Percentiles rank a stretch among this genome's conserved stretches.
phyloP scores from a whole-genome alignment of 1,284 basidiomycete genomes.

The Ganoderma boninense region DNA sequence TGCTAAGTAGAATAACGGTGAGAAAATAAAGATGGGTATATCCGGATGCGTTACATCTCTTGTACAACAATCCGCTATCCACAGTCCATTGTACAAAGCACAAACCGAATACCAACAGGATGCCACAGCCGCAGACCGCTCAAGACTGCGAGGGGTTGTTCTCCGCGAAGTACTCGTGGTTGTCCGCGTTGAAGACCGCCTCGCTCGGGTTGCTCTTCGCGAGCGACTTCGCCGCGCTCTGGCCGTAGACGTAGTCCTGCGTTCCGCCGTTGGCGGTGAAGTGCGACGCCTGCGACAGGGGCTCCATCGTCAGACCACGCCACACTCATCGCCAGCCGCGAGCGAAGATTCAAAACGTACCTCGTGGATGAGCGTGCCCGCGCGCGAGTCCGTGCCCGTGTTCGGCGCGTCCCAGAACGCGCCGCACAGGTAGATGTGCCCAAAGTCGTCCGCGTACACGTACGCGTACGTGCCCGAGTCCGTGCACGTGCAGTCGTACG shows the following conservation, averaged over 20 bases:
- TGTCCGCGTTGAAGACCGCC: slow-evolving; percentile 57
- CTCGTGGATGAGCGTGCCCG: slow-evolving; percentile 41
- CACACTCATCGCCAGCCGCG: too few relatives aligned
- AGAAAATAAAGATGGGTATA: too few relatives aligned
- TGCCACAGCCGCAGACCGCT: too few relatives aligned
- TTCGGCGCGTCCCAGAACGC: slow-evolving; percentile 56
- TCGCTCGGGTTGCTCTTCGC: slow-evolving; percentile 48
- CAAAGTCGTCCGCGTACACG: slow-evolving; percentile 52
- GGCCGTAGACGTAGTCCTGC: slow-evolving; percentile 56
- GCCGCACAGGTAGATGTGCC: slow-evolving; percentile 53
- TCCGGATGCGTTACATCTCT: too few relatives aligned
- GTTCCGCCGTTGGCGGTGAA: slow-evolving; percentile 57
- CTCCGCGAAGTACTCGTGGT: slow-evolving; percentile 63
- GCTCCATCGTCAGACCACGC: slow-evolving; percentile 1
- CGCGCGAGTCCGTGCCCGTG: slow-evolving; percentile 58
- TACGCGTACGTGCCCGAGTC: slow-evolving; percentile 20
- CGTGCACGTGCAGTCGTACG: background rate
- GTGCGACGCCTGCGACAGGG: slow-evolving; percentile 47
- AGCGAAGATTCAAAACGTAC: slow-evolving; percentile 26
- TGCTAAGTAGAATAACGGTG: too few relatives aligned
- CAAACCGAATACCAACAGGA: too few relatives aligned
- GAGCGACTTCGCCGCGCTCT: slow-evolving; percentile 47
- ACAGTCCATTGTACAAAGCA: too few relatives aligned
- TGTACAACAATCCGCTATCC: too few relatives aligned
- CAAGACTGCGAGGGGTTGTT: slow-evolving; percentile 38